A percentile compares a stretch with the other conserved stretches of the same genome.
phyloP scores from a whole-genome alignment of 768 basidiomycete genomes.

The Boletellus ananas region DNA sequence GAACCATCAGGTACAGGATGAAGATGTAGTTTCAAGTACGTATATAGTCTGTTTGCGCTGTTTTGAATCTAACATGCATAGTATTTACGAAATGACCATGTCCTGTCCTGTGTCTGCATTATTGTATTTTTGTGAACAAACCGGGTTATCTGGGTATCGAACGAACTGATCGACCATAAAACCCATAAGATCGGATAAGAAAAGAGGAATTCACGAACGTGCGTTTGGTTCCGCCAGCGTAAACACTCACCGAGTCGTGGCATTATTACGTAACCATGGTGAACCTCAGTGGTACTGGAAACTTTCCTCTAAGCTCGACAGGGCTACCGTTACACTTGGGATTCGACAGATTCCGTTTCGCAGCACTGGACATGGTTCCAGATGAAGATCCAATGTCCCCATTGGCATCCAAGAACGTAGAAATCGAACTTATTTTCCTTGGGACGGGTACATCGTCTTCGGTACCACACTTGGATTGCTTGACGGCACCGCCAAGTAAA shows the following conservation, averaged over 20 bases:
- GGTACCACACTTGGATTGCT: conserved; percentile 65
- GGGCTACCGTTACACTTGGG: background rate
- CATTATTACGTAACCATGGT: background rate
- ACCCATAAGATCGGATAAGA: no score
- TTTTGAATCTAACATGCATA: conserved; percentile 6
- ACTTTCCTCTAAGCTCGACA: no score
- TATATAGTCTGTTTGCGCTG: conserved; percentile 11
- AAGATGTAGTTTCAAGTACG: conserved; percentile 87
- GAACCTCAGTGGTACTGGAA: no score
- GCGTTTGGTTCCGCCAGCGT: no score
- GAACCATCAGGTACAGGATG: conserved; percentile 77
- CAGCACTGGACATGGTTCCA: background rate
- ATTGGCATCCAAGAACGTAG: background rate
- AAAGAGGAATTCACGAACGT: no score
- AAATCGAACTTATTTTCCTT: conserved; percentile 70
- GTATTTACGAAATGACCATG: conserved; percentile 29
- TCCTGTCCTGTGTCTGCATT: background rate
- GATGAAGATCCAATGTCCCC: background rate
- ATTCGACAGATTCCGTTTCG: background rate
- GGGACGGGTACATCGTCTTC: conserved; percentile 81
- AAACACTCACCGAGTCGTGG: no score
- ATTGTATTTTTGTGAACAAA: background rate
- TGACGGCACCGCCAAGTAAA: conserved; percentile 60
- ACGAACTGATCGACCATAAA: background rate
- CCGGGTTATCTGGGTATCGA: no score